phyloP scores from a whole-genome alignment of 2,329 filamentous ascomycete species.

The Cladosporium sp. region DNA sequence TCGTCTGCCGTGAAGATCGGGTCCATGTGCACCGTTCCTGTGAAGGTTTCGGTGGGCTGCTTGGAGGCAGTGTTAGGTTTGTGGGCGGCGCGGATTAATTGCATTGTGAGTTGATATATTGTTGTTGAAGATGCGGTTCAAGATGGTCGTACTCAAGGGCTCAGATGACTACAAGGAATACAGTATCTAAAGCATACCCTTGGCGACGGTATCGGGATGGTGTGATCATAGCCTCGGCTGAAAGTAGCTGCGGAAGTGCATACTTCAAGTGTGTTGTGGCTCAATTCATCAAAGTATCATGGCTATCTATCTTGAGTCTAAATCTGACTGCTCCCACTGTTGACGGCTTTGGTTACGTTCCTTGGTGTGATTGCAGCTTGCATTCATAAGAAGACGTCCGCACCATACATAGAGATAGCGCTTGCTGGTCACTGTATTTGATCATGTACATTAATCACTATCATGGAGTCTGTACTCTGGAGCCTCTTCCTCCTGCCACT shows the following conservation, averaged over 20 bases:
- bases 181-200: not conserved
- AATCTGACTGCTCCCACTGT: not conserved
- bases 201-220: not conserved
- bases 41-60: slow-evolving; percentile 33
- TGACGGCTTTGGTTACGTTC: not conserved
- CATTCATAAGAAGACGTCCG: not conserved
- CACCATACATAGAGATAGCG: not conserved
- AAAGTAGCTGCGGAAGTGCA: not conserved
- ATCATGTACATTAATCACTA: not conserved
- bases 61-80: slow-evolving; percentile 29
- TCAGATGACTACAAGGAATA: not conserved
- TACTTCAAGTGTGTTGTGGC: not conserved
- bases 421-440: not conserved
- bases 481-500: not conserved
- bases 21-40: slow-evolving; percentile 33
- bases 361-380: not conserved
- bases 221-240: slow-evolving; percentile 8
- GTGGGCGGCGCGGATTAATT: slow-evolving; percentile 32
- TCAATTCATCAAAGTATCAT: not conserved
- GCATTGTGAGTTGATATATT: slow-evolving; percentile 22
- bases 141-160: not conserved
- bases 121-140: not conserved
- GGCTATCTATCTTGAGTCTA: not conserved
- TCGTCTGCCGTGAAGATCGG: slow-evolving; percentile 36
- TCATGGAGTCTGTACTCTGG: not conserved